Evolutionary conservation across 2,329 filamentous ascomycete species (phyloP), one percentile per base, ranked within the genome.

Genomic region (Didymella exigua): DNA sequence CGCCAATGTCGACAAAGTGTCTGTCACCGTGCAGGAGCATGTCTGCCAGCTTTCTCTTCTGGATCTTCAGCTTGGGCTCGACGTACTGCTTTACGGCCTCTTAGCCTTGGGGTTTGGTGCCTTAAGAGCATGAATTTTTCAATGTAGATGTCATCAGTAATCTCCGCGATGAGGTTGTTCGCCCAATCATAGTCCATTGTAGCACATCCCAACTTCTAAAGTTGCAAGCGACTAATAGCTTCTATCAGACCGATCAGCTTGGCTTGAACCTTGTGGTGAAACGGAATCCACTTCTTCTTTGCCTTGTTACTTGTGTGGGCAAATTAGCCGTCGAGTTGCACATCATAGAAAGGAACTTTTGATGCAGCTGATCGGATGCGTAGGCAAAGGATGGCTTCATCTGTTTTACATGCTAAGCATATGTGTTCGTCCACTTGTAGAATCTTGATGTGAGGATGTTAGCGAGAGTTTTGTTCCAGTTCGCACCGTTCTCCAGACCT

Each of bases 391-490:
- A 2, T 24, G 33, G 31, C 23, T 29, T 5, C 44, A 47, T 47
- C 2, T 9, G 26, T 6, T 8, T 21, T 34, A 47, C 38, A 7
- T 4, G 18, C 16, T 34, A 23, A 6, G 13, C 14, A 19, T 67
- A 49, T 2, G 21, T 14, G 1, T 16, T 26, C 2, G 54, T 44
- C 62, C 65, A 67, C 8, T 43, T 60, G 4, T 46, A 18, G 8
- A 68, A 61, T 0, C 42, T 50, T 2, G 61, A 49, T 9, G 46
- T 37, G 0, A 70, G 31, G 2, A 63, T 53, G 6, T 16, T 34
- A 0, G 62, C 56, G 1, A 68, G 47, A 2, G 66, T 63, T 8
- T 26, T 31, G 33, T 66, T 67, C 63, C 62, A 67, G 19, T 67
- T 51, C 18, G 47, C 53, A 3, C 55, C 53, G 0, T 60, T 18